These are phyloP conservation scores for Avena insularis DNA, from an alignment of 176 grass and related monocot species.

Conservation along the genomic window DNA sequence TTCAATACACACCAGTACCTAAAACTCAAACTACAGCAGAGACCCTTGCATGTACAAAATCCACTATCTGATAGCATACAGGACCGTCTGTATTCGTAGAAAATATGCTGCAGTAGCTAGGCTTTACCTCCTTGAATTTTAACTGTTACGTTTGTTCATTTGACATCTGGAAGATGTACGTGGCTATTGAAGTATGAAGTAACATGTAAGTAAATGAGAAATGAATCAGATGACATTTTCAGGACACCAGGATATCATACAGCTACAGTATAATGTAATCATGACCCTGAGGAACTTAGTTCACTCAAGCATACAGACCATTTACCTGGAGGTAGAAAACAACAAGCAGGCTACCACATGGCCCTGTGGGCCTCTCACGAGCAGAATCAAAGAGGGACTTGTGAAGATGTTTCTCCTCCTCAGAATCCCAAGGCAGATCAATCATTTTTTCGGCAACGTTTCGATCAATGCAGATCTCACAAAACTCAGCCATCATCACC, in stretches of 20 bases:
- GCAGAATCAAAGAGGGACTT: constrained; percentile 78
- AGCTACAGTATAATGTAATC: neutral
- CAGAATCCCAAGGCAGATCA: constrained; percentile 87
- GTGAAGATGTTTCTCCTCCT: constrained; percentile 87
- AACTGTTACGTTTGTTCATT: neutral
- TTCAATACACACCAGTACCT: neutral
- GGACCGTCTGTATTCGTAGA: neutral
- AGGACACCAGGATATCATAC: constrained; percentile 8
- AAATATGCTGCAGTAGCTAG: constrained; percentile 31
- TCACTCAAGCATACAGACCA: constrained; percentile 30
- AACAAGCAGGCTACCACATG: constrained; percentile 82
- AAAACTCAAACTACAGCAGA: constrained; percentile 6
- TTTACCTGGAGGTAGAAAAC: constrained; percentile 97
- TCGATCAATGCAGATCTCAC: constrained; percentile 70
- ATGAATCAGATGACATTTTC: constrained; percentile 14
- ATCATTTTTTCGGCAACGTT: constrained; percentile 83
- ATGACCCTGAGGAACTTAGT: neutral
- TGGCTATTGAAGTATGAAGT: constrained; percentile 2
- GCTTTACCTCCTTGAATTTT: constrained; percentile 14
- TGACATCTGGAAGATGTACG: constrained; percentile 10
- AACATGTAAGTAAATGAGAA: constrained; percentile 28
- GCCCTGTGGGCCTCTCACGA: constrained; percentile 60
- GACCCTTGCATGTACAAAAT: neutral
- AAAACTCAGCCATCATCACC: constrained; percentile 76
- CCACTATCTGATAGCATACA: constrained; percentile 8